A percentile compares a stretch with the other conserved stretches of the same genome.
Evolutionary conservation across 2,329 filamentous ascomycete genomes (phyloP).

Genomic region (Apiospora aurea): DNA sequence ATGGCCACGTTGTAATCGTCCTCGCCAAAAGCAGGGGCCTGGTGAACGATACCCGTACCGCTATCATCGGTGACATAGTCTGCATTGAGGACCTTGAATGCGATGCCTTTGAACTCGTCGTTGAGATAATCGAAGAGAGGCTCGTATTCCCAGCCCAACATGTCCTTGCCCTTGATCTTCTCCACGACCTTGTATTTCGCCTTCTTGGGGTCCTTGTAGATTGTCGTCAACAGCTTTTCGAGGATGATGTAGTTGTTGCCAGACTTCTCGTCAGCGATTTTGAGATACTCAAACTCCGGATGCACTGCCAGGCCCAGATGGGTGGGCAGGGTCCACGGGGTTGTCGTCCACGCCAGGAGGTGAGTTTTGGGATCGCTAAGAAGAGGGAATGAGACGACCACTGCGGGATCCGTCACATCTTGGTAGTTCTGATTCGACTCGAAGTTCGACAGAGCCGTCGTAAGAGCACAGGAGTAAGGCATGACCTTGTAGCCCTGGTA

Average conservation of each 20-base stretch:
- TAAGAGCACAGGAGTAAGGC: conserved; percentile 92
- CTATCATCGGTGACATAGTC: conserved; percentile 88
- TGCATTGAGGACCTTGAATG: conserved; percentile 83
- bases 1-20: conserved; percentile 91
- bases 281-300: conserved; percentile 85
- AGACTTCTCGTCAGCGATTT: conserved; percentile 82
- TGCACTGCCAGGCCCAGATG: conserved; percentile 80
- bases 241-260: conserved; percentile 86
- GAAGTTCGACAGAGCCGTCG: conserved; percentile 90
- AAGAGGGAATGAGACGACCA: conserved; percentile 88
- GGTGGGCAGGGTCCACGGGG: conserved; percentile 84
- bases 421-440: conserved; percentile 96
- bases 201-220: conserved; percentile 97
- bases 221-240: conserved; percentile 78
- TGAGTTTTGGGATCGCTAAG: conserved; percentile 76
- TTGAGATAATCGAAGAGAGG: conserved; percentile 91
- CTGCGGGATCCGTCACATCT: conserved; percentile 87
- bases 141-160: conserved; percentile 88
- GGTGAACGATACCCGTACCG: conserved; percentile 93
- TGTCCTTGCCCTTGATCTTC: conserved; percentile 81
- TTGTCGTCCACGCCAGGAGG: conserved; percentile 89
- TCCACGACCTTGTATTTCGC: conserved; percentile 86
- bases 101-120: conserved; percentile 84
- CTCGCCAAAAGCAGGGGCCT: conserved; percentile 92
- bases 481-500: conserved; percentile 93